Conservation (phyloP, 768 basidiomycete genomes). For the Suillus discolor region DNA sequence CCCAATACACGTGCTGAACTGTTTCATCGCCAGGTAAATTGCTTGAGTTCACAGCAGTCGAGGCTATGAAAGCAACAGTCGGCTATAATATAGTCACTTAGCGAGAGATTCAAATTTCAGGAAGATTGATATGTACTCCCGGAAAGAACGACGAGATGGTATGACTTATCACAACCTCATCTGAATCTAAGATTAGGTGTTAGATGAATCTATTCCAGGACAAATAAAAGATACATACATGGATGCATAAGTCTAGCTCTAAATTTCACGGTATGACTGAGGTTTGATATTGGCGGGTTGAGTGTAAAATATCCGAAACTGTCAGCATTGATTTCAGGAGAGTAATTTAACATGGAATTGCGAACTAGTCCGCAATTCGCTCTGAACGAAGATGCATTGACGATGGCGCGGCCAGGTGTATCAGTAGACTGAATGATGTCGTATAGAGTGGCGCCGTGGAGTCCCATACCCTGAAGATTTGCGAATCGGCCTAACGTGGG, state of each 20-base stretch:
- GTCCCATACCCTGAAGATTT: conserved; percentile 9
- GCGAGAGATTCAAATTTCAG: neutral
- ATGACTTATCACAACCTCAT: neutral
- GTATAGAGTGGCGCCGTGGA: conserved; percentile 17
- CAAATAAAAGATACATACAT: conserved; percentile 1
- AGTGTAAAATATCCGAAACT: conserved; percentile 1
- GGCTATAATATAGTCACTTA: neutral
- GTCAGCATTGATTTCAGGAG: neutral
- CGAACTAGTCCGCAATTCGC: conserved; percentile 15
- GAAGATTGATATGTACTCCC: neutral
- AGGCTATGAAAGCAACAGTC: conserved; percentile 14
- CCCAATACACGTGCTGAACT: conserved; percentile 4
- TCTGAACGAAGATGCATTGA: conserved; percentile 18
- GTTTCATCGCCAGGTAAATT: neutral
- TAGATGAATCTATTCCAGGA: neutral
- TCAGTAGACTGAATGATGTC: conserved; percentile 9
- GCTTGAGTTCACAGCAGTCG: conserved; percentile 14
- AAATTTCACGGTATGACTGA: conserved; percentile 11
- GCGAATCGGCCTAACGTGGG: conserved; percentile 6
- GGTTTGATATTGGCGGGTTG: neutral
- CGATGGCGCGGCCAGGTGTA: conserved; percentile 2
- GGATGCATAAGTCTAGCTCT: too few species aligned
- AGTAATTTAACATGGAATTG: neutral
- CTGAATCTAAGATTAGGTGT: neutral
- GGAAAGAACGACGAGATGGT: neutral